A percentile compares a stretch with the other conserved stretches of the same genome.
Conservation (phyloP, 805 yeast species). For the Blastobotrys peoriensis region DNA sequence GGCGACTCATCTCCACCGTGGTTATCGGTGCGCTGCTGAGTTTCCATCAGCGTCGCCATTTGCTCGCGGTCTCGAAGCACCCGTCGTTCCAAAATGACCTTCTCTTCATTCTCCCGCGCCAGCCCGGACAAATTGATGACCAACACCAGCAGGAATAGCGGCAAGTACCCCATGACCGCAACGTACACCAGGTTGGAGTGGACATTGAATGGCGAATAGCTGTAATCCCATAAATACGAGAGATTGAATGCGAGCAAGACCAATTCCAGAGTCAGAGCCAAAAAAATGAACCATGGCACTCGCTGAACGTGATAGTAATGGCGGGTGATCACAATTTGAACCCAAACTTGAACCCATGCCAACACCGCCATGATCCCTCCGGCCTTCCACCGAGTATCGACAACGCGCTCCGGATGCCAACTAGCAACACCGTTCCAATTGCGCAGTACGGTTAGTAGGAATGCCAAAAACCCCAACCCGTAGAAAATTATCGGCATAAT, state of each 20-base stretch:
- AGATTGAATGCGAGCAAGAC: conserved; percentile 18
- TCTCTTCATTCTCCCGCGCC: conserved; percentile 22
- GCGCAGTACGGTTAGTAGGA: conserved; percentile 25
- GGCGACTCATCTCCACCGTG: not conserved
- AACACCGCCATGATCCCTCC: conserved; percentile 22
- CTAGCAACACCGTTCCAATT: conserved; percentile 20
- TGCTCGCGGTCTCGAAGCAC: conserved; percentile 14
- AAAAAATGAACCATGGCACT: conserved; percentile 18
- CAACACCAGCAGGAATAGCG: conserved; percentile 19
- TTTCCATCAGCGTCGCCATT: conserved; percentile 1
- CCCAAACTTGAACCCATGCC: conserved; percentile 17
- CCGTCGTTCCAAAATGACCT: conserved; percentile 16
- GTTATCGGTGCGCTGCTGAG: not conserved
- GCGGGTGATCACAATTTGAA: conserved; percentile 17
- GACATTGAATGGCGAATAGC: conserved; percentile 22
- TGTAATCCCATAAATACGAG: conserved; percentile 12
- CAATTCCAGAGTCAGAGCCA: conserved; percentile 9
- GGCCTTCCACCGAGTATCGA: conserved; percentile 24
- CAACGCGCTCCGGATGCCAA: conserved; percentile 1
- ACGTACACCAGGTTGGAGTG: conserved; percentile 19
- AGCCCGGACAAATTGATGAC: conserved; percentile 22
- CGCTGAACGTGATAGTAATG: conserved; percentile 18
- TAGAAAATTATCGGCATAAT: conserved; percentile 24
- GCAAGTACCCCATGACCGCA: conserved; percentile 23
- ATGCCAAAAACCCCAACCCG: conserved; percentile 19